Conservation (phyloP, 2,329 filamentous ascomycete species). For the Madurella fahalii region DNA sequence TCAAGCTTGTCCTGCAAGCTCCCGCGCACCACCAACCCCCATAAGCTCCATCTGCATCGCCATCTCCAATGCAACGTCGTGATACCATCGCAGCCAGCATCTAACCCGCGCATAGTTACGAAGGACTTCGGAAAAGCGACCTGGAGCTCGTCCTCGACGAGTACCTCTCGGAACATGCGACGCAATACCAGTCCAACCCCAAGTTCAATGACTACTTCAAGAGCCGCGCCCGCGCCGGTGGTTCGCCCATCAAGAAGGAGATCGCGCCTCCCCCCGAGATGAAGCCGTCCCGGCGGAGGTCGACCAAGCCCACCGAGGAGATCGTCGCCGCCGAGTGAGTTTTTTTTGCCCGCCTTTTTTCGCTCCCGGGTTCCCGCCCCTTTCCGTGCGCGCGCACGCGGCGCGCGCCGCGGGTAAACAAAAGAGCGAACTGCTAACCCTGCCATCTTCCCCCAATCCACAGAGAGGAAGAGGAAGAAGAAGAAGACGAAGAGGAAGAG, state of each 20-base stretch:
- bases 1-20: neutral
- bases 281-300: conserved; percentile 45
- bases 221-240: conserved; percentile 54
- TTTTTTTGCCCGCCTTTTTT: neutral
- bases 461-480: conserved; percentile 1
- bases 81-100: neutral
- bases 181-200: conserved; percentile 59
- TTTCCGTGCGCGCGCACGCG: neutral
- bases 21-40: neutral
- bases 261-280: conserved; percentile 32
- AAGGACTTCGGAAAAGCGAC: conserved; percentile 71
- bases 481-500: neutral
- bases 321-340: conserved; percentile 43
- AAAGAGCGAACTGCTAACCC: neutral
- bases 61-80: conserved; percentile 2
- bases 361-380: neutral
- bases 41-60: neutral
- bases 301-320: conserved; percentile 44
- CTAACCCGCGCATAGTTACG: conserved; percentile 49
- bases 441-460: neutral
- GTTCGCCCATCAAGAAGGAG: conserved; percentile 60
- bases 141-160: conserved; percentile 72
- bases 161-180: conserved; percentile 65
- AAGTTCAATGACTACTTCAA: conserved; percentile 73
- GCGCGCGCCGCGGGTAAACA: neutral